Percentiles rank a stretch among this genome's conserved stretches.
phyloP scores from a whole-genome alignment of 352 stramenopile genomes.

The Pythium periplocum region DNA sequence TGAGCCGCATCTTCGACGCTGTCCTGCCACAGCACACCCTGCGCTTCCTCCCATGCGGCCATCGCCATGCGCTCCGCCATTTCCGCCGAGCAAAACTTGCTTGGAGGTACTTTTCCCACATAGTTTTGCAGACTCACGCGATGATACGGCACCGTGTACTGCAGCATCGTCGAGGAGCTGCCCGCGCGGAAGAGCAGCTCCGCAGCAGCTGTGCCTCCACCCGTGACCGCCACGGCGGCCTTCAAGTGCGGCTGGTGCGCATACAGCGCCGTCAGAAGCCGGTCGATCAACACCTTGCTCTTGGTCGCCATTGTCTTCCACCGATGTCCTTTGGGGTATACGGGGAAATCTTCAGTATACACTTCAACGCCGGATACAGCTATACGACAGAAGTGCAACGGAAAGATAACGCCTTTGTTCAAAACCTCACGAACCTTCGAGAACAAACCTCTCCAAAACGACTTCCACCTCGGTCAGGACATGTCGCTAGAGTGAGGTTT shows the following conservation, averaged over 20 bases:
- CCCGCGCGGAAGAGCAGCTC: slow-evolving; percentile 45
- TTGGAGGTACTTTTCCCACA: slow-evolving; percentile 15
- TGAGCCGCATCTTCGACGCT: slow-evolving; percentile 17
- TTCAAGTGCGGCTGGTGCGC: slow-evolving; percentile 42
- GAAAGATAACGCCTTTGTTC: no score
- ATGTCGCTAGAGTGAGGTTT: no score
- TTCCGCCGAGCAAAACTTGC: slow-evolving; percentile 50
- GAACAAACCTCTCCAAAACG: neutral
- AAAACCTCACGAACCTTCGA: slow-evolving; percentile 8
- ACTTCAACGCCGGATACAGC: neutral
- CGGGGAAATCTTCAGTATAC: slow-evolving; percentile 6
- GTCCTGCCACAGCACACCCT: slow-evolving; percentile 30
- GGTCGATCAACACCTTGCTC: slow-evolving; percentile 27
- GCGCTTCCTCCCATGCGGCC: slow-evolving; percentile 44
- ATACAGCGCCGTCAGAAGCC: slow-evolving; percentile 52
- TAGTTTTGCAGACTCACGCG: slow-evolving; percentile 53
- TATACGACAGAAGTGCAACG: no score
- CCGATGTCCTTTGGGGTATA: neutral
- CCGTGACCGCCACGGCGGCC: slow-evolving; percentile 48
- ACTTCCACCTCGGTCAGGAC: no score
- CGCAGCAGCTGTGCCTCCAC: slow-evolving; percentile 40
- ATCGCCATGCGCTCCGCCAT: slow-evolving; percentile 60
- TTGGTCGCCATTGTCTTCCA: no score
- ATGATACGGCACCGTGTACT: slow-evolving; percentile 65
- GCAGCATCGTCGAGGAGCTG: slow-evolving; percentile 68